Evolutionary conservation across 306 rosid species (phyloP), one percentile per base, ranked within the genome.

Genomic region (Mimosa pudica): DNA sequence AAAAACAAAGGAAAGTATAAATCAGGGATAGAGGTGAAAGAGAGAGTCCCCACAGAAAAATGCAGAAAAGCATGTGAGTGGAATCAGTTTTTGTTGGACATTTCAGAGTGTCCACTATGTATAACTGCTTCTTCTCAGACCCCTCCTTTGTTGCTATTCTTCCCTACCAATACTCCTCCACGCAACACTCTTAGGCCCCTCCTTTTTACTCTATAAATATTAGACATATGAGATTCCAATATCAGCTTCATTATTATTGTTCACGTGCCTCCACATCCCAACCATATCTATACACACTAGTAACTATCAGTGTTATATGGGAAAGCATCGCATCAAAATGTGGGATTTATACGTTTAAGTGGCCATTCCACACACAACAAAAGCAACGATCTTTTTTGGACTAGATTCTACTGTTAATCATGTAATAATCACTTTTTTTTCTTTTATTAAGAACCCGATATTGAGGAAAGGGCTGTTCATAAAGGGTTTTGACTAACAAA

Each of bases 61-160:
- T 49, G 74, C 84, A 84, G 85, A 80, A 77, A 44, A 77, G 80
- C 85, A 84, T 87, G 88, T 82, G 86, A 62, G 24, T 69, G 48
- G 20, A 11, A 71, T 73, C 84, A 84, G 86, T 75, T 68, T 79
- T 79, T 73, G 85, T 85, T 79, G 87, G 82, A 74, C 64, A 55
- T 45, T 76, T 77, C 85, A 73, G 54, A 79, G 85, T 87, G 89
- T 78, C 85, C 87, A 87, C 84, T 80, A 41, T 80, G 69, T 18
- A 4, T 42, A 70, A 68, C 70, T 79, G 75, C 57, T 71, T 60
- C 71, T 11, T 45, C 46, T 36, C 65, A 60, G 65, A 24, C 65
- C 65, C 65, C 61, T 17, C 30, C 61, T 14, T 16, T 10, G 16
- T 36, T 32, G 67, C 67, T 61, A 4, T 61, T 30, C 41, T 30